Conservation (phyloP, 2,329 filamentous ascomycete genomes). For the Raffaelea arxii region DNA sequence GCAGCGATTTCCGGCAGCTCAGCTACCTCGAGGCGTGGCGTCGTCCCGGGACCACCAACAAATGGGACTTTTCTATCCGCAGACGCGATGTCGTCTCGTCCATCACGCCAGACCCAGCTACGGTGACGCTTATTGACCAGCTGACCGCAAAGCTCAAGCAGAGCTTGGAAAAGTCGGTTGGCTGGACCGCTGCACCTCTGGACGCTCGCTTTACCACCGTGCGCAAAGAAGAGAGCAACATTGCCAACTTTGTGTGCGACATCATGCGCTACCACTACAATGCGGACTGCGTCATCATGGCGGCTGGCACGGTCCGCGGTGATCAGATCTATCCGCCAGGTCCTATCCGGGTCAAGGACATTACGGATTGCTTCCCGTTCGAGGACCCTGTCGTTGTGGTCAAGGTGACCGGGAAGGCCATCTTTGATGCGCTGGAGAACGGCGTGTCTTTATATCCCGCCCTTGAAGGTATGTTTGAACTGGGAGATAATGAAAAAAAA, state of each 20-base stretch:
- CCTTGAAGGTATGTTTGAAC: constrained; percentile 49
- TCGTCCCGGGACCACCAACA: constrained; percentile 29
- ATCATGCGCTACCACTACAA: constrained; percentile 77
- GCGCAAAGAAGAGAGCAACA: constrained; percentile 65
- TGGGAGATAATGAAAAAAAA: background rate
- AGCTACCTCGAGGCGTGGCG: constrained; percentile 75
- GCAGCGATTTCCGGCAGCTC: constrained; percentile 85
- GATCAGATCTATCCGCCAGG: constrained; percentile 84
- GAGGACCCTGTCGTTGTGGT: constrained; percentile 82
- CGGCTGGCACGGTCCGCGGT: constrained; percentile 73
- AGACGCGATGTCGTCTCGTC: constrained; percentile 63
- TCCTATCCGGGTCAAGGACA: constrained; percentile 65
- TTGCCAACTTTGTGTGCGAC: constrained; percentile 87
- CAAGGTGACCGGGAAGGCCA: constrained; percentile 57
- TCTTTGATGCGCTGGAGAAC: constrained; percentile 77
- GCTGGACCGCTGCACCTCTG: constrained; percentile 71
- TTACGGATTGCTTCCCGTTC: constrained; percentile 87
- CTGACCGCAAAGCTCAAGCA: constrained; percentile 65
- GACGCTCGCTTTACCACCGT: constrained; percentile 84
- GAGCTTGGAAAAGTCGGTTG: constrained; percentile 72
- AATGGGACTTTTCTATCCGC: constrained; percentile 71
- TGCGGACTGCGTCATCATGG: constrained; percentile 77
- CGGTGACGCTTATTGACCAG: constrained; percentile 52
- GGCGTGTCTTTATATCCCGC: constrained; percentile 72
- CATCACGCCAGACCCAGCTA: constrained; percentile 53